Percentiles rank a stretch among this genome's conserved stretches.
phyloP scores from a whole-genome alignment of 2,329 filamentous ascomycete genomes.

The Apiospora sp. region DNA sequence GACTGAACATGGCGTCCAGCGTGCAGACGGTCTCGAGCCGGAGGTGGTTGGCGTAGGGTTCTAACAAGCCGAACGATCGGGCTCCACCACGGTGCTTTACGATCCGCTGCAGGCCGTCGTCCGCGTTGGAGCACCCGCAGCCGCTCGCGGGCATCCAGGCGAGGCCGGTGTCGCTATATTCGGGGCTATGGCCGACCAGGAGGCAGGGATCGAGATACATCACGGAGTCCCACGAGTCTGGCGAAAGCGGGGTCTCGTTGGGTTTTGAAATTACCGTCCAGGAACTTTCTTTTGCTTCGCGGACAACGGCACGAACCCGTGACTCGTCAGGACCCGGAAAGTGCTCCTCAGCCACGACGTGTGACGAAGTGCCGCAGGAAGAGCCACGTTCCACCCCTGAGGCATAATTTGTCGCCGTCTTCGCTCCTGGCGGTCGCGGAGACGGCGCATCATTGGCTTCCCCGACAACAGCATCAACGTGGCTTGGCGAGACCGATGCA shows the following conservation, averaged over 20 bases:
- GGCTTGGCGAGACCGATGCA: slow-evolving; percentile 1
- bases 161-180: not conserved
- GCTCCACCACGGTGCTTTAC: not conserved
- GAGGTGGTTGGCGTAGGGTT: slow-evolving; percentile 23
- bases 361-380: not conserved
- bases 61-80: not conserved
- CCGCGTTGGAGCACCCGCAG: not conserved
- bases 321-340: not conserved
- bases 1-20: not conserved
- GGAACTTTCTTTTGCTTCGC: not conserved
- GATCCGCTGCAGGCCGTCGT: not conserved
- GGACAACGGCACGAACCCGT: too few species aligned
- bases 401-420: not conserved
- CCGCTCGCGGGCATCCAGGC: not conserved
- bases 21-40: slow-evolving; percentile 22
- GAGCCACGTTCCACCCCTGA: too few species aligned
- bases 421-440: not conserved
- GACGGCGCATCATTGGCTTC: not conserved
- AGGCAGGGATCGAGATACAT: slow-evolving; percentile 4
- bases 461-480: not conserved
- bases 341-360: not conserved
- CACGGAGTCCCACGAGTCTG: not conserved
- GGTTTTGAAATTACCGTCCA: not conserved
- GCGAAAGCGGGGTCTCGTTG: not conserved
- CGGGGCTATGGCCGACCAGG: not conserved